phyloP scores from a whole-genome alignment of 2,329 filamentous ascomycete genomes.

The Tolypocladium pustulatum region DNA sequence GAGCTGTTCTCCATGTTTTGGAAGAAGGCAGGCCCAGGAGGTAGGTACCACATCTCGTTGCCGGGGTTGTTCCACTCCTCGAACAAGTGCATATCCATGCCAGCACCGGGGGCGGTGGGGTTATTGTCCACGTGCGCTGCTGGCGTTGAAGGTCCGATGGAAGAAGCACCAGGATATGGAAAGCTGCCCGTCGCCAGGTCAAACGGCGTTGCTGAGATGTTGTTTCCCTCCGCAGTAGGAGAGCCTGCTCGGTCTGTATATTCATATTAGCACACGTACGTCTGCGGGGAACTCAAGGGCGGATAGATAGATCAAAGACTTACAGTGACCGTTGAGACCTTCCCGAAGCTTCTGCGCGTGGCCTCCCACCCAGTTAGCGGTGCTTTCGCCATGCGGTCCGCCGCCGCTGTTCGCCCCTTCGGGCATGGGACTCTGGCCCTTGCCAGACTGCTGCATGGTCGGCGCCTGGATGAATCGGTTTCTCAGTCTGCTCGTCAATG shows the following conservation, averaged over 20 bases:
- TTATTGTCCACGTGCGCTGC: slow-evolving; percentile 26
- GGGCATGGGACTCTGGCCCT: slow-evolving; percentile 29
- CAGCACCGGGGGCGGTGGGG: slow-evolving; percentile 8
- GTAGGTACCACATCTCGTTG: slow-evolving; percentile 58
- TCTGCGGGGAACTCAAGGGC: not conserved
- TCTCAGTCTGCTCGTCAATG: slow-evolving; percentile 62
- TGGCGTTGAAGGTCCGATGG: slow-evolving; percentile 40
- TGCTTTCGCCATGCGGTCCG: slow-evolving; percentile 14
- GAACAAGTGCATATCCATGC: slow-evolving; percentile 32
- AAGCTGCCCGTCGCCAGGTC: slow-evolving; percentile 45
- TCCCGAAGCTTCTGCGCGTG: slow-evolving; percentile 30
- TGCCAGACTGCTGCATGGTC: slow-evolving; percentile 29
- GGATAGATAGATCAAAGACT: slow-evolving; percentile 6
- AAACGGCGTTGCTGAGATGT: slow-evolving; percentile 54
- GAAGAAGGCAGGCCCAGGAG: slow-evolving; percentile 52
- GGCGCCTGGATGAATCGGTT: slow-evolving; percentile 63
- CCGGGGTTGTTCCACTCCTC: slow-evolving; percentile 45
- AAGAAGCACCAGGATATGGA: slow-evolving; percentile 38
- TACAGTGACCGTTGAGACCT: slow-evolving; percentile 26
- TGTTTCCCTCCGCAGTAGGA: slow-evolving; percentile 28
- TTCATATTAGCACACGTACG: slow-evolving; percentile 10
- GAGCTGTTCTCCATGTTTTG: slow-evolving; percentile 51
- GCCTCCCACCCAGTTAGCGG: slow-evolving; percentile 20
- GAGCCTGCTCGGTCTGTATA: slow-evolving; percentile 23
- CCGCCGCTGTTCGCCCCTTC: slow-evolving; percentile 19